Base-by-base conservation (phyloP, 352 stramenopile genomes). In the Globisporangium alternatum region DNA sequence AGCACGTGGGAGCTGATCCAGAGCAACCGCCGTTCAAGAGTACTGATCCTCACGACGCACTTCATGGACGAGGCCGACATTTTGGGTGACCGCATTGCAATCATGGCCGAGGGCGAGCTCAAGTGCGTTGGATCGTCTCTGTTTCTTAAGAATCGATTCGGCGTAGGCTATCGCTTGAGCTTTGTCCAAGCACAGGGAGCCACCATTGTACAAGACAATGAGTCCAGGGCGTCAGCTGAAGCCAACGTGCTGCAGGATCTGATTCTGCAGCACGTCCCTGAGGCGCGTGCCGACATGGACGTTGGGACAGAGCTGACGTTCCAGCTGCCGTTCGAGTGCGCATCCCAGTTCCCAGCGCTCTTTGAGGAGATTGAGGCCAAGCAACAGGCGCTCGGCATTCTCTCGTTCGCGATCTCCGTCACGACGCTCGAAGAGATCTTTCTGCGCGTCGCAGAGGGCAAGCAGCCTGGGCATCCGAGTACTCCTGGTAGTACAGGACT, bases 51-150 rank as follows among this genome's bases (percentile, higher is more conserved):
- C 19, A 97, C 87, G 30, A 98, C 91, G 12, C 93, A 98, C 58
- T 94, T 91, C 55, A 92, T 94, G 85, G 83, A 98, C 65, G 95
- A 98, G 69, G 91, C 92, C 9, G 91, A 98, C 54, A 72, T 97
- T 30, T 70, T 98, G 0, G 89, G 86, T 12, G 91, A 98, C 47
- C 81, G 89, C 21, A 96, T 98, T 21, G 86, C 88, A 13, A 97
- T 98, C 44, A 85, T 98, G 78, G 86, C 88, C 0, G 76, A 97
- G 7, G 92, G 86, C 1, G 66, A 80, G 47, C 60, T 88, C 19
- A 69, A 66, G 5, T 88, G 77, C 28, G 65, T 71, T n/a, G 86
- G 86, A 1, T 88, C 80, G 5, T 86, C 80, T 15, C 56, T 93
- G 15, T 95, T 91, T 62, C 68, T 97, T 25, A 97, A 97, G 69